Conservation (phyloP, 495 filamentous ascomycete species). For the Aspergillus baeticus region DNA sequence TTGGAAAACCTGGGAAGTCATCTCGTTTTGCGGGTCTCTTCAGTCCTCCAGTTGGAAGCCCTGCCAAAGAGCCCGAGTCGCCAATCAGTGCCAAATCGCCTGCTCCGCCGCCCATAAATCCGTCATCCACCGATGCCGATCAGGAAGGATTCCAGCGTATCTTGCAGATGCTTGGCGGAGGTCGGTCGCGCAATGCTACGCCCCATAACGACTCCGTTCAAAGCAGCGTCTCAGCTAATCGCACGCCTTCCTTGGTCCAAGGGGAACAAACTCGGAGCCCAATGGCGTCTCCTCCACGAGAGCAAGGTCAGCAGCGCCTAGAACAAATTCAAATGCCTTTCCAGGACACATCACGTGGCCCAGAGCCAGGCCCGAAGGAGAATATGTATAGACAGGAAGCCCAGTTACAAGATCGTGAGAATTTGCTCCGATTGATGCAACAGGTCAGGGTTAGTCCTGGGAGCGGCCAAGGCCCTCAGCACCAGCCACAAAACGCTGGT, state of each 20-base stretch:
- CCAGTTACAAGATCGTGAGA: conserved; percentile 45
- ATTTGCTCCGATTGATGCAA: conserved; percentile 54
- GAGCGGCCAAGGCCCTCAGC: conserved; percentile 24
- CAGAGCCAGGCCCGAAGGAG: conserved; percentile 29
- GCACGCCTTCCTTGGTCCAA: conserved; percentile 28
- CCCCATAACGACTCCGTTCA: conserved; percentile 38
- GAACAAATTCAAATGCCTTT: conserved; percentile 32
- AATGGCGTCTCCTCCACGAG: conserved; percentile 38
- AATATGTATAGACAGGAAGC: conserved; percentile 32
- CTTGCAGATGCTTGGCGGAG: conserved; percentile 73
- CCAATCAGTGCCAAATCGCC: conserved; percentile 23
- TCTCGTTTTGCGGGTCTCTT: conserved; percentile 88
- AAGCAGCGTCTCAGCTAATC: conserved; percentile 27
- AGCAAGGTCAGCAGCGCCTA: conserved; percentile 28
- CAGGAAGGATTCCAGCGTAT: conserved; percentile 89
- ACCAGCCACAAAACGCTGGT: conserved; percentile 35
- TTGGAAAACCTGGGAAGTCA: conserved; percentile 44
- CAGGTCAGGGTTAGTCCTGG: conserved; percentile 40
- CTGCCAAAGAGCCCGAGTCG: conserved; percentile 53
- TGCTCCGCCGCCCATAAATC: conserved; percentile 29
- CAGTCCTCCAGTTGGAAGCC: conserved; percentile 58
- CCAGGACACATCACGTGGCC: conserved; percentile 19
- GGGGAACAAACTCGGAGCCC: conserved; percentile 32
- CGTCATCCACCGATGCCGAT: conserved; percentile 64
- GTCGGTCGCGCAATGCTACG: conserved; percentile 41